Evolutionary conservation across 345 rosid genomes (phyloP).

Genomic region (Cardamine occulta): DNA sequence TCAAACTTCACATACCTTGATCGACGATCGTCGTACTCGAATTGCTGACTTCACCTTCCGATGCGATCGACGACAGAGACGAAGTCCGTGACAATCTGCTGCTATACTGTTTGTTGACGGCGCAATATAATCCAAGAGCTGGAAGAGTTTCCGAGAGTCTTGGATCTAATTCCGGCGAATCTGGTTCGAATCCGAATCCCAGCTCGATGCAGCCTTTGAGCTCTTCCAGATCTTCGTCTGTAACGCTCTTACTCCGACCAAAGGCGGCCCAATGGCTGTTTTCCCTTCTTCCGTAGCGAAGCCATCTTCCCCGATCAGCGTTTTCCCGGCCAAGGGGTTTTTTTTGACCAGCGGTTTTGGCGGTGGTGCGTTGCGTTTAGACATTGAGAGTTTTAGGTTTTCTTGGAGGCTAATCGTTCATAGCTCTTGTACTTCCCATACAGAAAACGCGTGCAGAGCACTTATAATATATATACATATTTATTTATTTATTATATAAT

Average conservation of each 20-base stretch:
- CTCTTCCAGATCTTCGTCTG: constrained; percentile 84
- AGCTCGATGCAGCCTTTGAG: constrained; percentile 81
- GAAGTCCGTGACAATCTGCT: constrained; percentile 60
- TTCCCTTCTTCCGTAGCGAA: constrained; percentile 65
- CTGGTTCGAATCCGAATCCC: constrained; percentile 74
- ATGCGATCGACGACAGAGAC: constrained; percentile 59
- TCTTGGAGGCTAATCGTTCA: not conserved
- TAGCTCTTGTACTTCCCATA: constrained; percentile 16
- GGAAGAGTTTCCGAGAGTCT: constrained; percentile 69
- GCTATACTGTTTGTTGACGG: constrained; percentile 66
- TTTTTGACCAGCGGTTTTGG: constrained; percentile 50
- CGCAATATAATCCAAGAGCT: constrained; percentile 74
- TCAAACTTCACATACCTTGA: constrained; percentile 49
- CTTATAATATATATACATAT: constrained; percentile 6
- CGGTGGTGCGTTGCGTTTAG: constrained; percentile 41
- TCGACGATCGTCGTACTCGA: constrained; percentile 54
- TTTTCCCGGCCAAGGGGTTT: no score
- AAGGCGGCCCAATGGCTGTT: not conserved
- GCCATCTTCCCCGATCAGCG: constrained; percentile 71
- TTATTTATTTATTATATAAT: not conserved
- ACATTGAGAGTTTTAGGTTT: constrained; percentile 36
- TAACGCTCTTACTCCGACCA: constrained; percentile 58
- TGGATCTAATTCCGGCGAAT: constrained; percentile 72
- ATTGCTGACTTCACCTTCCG: constrained; percentile 52
- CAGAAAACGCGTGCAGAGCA: constrained; percentile 34